A percentile compares a stretch with the other conserved stretches of the same genome.
These are phyloP conservation scores for Boletus rubescentipes DNA, from an alignment of 768 basidiomycete species.

Conservation along the genomic window DNA sequence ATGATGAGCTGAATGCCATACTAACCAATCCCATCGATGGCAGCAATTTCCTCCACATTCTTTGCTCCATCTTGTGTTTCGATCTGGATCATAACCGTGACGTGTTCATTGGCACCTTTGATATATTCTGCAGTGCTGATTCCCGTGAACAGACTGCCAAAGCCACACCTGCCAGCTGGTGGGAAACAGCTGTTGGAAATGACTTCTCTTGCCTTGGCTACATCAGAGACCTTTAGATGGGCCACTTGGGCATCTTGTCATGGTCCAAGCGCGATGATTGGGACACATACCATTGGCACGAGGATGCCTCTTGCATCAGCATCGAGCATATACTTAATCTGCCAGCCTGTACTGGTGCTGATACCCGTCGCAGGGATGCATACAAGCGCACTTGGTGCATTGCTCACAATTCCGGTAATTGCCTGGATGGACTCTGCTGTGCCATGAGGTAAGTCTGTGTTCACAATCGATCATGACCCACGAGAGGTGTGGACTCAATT, in stretches of 20 bases:
- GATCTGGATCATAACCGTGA: conserved; percentile 65
- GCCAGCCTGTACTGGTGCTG: conserved; percentile 58
- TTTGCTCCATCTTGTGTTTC: conserved; percentile 59
- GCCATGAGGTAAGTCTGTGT: conserved; percentile 56
- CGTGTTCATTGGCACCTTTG: conserved; percentile 50
- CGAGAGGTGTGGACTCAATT: conserved; percentile 53
- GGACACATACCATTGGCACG: conserved; percentile 58
- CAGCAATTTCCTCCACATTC: conserved; percentile 58
- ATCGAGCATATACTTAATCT: conserved; percentile 71
- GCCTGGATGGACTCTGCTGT: conserved; percentile 56
- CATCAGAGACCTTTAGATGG: conserved; percentile 48
- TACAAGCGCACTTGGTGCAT: conserved; percentile 54
- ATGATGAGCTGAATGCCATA: background rate
- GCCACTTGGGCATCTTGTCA: background rate
- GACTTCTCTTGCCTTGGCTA: conserved; percentile 54
- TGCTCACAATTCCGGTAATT: conserved; percentile 44
- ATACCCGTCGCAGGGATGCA: conserved; percentile 64
- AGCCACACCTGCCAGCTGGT: conserved; percentile 59
- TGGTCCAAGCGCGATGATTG: background rate
- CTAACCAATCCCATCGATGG: conserved; percentile 64
- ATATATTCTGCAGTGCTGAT: conserved; percentile 53
- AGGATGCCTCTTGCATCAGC: conserved; percentile 64
- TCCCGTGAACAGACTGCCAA: conserved; percentile 65
- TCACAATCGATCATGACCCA: conserved; percentile 72
- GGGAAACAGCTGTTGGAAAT: conserved; percentile 61